Evolutionary conservation across 1,139 yeast genomes (phyloP).

Genomic region (Debaryomyces psychrophilus): DNA sequence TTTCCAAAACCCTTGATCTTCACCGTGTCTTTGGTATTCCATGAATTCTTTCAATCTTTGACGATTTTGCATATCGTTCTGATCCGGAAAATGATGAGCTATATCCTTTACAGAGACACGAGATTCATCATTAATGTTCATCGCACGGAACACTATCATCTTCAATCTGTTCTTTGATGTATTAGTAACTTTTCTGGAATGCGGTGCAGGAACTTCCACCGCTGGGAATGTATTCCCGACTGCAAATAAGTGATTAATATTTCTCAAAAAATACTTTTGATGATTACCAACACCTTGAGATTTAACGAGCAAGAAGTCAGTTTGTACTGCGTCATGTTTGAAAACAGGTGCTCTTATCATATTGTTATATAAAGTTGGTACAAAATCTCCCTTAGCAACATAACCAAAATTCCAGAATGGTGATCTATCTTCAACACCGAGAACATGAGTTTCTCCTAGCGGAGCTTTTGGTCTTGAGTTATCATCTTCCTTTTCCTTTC

Average conservation of each 20-base stretch:
- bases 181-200: constrained; percentile 92
- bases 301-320: constrained; percentile 81
- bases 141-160: constrained; percentile 89
- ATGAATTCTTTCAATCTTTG: constrained; percentile 95
- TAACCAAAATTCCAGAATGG: constrained; percentile 99
- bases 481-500: constrained; percentile 83
- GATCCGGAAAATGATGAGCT: constrained; percentile 93
- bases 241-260: constrained; percentile 71
- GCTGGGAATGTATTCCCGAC: constrained; percentile 96
- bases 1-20: constrained; percentile 96
- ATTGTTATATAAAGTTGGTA: constrained; percentile 90
- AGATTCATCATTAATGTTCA: constrained; percentile 74
- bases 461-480: constrained; percentile 83
- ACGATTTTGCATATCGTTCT: constrained; percentile 95
- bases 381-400: constrained; percentile 92
- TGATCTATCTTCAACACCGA: constrained; percentile 92
- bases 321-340: constrained; percentile 74
- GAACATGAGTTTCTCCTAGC: constrained; percentile 92
- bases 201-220: constrained; percentile 96
- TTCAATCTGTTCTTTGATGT: constrained; percentile 88
- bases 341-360: constrained; percentile 93
- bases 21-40: constrained; percentile 96
- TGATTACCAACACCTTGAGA: constrained; percentile 79
- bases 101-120: constrained; percentile 87
- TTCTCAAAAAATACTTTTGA: constrained; percentile 56